A percentile compares a stretch with the other conserved stretches of the same genome.
Conservation (phyloP, 371 early-diverging fungal genomes). For the Circinella umbellata region DNA sequence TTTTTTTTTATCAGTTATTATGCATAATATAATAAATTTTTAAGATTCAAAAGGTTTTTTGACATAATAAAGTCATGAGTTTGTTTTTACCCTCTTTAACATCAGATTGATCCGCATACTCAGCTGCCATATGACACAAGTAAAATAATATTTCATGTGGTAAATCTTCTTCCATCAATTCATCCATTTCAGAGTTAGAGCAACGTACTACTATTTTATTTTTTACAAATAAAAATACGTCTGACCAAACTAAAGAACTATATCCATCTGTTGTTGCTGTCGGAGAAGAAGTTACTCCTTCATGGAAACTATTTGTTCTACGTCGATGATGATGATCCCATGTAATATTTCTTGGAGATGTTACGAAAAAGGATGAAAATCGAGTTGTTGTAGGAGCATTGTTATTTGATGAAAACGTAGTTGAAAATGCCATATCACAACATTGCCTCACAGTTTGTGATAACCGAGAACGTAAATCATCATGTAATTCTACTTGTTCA, state of each 20-base stretch:
- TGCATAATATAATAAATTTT: not conserved
- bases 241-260: slow-evolving; percentile 26
- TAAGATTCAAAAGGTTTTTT: not conserved
- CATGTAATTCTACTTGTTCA: slow-evolving; percentile 47
- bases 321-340: not conserved
- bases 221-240: slow-evolving; percentile 44
- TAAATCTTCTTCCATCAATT: slow-evolving; percentile 11
- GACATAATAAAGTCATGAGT: not conserved
- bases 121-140: slow-evolving; percentile 33
- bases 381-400: not conserved
- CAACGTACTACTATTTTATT: slow-evolving; percentile 44
- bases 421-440: slow-evolving; percentile 32
- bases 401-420: not conserved
- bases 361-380: slow-evolving; percentile 28
- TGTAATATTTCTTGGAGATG: slow-evolving; percentile 21
- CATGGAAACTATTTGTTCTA: not conserved
- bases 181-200: slow-evolving; percentile 16
- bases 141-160: slow-evolving; percentile 35
- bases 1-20: not conserved
- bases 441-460: slow-evolving; percentile 28
- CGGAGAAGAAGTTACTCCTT: not conserved
- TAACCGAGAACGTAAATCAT: slow-evolving; percentile 39
- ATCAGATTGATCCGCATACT: slow-evolving; percentile 28
- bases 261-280: too few species aligned
- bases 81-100: slow-evolving; percentile 10